Base-by-base conservation (phyloP, 768 basidiomycete species). In the Tricholoma flavovirens region DNA sequence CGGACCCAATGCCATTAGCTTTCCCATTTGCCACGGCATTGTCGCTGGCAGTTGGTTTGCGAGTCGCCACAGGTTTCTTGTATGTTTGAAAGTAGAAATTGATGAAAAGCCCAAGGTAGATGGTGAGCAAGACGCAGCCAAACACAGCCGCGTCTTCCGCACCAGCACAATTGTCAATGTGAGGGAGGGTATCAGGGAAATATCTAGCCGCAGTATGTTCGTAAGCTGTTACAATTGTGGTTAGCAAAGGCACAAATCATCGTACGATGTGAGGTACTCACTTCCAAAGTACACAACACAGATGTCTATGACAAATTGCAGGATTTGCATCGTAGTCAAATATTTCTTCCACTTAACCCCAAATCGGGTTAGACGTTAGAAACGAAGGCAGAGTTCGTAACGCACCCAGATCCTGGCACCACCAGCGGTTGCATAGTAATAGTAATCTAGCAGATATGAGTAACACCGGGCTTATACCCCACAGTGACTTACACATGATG, bases 401-500 rank as follows among this genome's bases (percentile, higher is more conserved):
- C 79, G 53, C 72, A 94, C 93, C 94, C 97, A 98, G 74, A 98
- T 93, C 75, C 80, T 91, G 67, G 88, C 89, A 59, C 97, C 97
- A 66, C 96, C 93, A 51, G 97, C 94, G 51, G 97, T 98, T 22
- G 94, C 94, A 73, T 89, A 98, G 76, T 99, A 99, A 76, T 99
- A 99, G 73, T 98, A 99, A 77, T 99, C 94, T 95, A 65, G 5
- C 8, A 17, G 26, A 17, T 30, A 52, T 35, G 62, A 57, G 22
- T 56, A 24, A 38, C 22, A 36, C 49, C 46, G 10, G 48, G 46
- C 9, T 2, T 30, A 43, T 17, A 10, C 26, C 19, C 38, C n/a
- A 35, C 17, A n/a, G 30, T 3, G 24, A 81, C 89, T 70, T 71
- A 94, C 92, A 98, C 97, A 99, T 99, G 65, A 97, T 74, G 69